Conservation (phyloP, 1,284 basidiomycete genomes). For the Cutaneotrichosporon sp. region DNA sequence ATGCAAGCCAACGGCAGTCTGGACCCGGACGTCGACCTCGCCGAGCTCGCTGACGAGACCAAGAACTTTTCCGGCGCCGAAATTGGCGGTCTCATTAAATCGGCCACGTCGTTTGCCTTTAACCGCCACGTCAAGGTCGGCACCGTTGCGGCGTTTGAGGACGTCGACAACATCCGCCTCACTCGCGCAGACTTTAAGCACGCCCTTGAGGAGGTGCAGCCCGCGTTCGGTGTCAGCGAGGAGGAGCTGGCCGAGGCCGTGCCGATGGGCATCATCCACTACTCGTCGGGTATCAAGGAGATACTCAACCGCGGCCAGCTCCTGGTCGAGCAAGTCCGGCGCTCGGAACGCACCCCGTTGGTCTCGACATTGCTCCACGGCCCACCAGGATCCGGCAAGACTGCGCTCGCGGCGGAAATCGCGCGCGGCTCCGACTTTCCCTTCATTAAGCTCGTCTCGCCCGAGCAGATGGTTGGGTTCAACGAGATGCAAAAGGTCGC, state of each 20-base stretch:
- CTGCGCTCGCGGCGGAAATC: conserved; percentile 90
- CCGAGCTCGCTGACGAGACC: conserved; percentile 74
- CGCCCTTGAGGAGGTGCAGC: conserved; percentile 91
- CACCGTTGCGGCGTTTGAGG: conserved; percentile 93
- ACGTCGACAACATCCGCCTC: conserved; percentile 89
- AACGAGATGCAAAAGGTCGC: conserved; percentile 85
- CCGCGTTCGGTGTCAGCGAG: conserved; percentile 96
- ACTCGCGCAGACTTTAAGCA: conserved; percentile 82
- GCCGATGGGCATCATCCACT: conserved; percentile 96
- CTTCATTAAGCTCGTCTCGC: conserved; percentile 96
- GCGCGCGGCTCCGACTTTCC: conserved; percentile 89
- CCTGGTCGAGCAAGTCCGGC: conserved; percentile 91
- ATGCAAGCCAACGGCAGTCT: conserved; percentile 91
- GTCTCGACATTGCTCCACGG: conserved; percentile 89
- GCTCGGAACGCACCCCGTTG: conserved; percentile 82
- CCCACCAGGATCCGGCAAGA: conserved; percentile 87
- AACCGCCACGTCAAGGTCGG: conserved; percentile 97
- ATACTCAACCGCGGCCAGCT: conserved; percentile 84
- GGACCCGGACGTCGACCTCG: conserved; percentile 78
- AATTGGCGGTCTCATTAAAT: conserved; percentile 92
- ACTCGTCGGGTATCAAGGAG: conserved; percentile 67
- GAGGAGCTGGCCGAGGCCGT: conserved; percentile 92
- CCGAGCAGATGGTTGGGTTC: conserved; percentile 95
- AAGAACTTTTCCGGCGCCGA: conserved; percentile 99
- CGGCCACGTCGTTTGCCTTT: conserved; percentile 96